Evolutionary conservation across 352 stramenopile species (phyloP).

Genomic region (Phytopythium vexans): DNA sequence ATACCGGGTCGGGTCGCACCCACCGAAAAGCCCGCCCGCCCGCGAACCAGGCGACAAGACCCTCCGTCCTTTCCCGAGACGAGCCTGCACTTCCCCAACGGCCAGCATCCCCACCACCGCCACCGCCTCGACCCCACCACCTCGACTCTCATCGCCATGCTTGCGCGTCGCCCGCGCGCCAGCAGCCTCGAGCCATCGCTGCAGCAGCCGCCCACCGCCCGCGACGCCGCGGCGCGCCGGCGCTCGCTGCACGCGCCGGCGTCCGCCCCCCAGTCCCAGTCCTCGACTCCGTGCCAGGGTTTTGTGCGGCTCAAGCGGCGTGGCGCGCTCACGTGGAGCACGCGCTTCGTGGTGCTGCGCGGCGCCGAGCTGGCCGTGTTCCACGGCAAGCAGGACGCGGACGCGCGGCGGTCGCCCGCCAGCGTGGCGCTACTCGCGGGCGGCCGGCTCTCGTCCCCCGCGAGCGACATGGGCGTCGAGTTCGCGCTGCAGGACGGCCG

Average conservation of each 20-base stretch:
- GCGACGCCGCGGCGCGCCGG: not conserved
- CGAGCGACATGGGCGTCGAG: conserved; percentile 46
- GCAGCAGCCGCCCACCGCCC: not conserved
- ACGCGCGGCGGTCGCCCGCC: conserved; percentile 6
- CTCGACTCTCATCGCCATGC: too few relatives aligned
- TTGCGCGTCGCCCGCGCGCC: too few relatives aligned
- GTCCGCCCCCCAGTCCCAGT: too few relatives aligned
- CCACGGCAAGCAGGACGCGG: conserved; percentile 51
- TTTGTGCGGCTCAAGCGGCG: conserved; percentile 64
- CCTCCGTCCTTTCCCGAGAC: too few relatives aligned
- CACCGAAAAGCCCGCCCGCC: too few relatives aligned
- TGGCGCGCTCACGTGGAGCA: conserved; percentile 53
- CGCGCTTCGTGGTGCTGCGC: conserved; percentile 55
- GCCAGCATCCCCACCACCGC: too few relatives aligned
- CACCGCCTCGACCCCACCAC: too few relatives aligned
- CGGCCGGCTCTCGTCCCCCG: conserved; percentile 32
- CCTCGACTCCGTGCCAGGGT: conserved; percentile 28
- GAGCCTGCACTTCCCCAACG: too few relatives aligned
- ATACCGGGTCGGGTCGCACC: too few relatives aligned
- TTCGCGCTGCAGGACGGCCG: conserved; percentile 40
- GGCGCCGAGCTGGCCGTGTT: conserved; percentile 43
- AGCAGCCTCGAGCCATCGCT: too few relatives aligned
- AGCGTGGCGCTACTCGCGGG: conserved; percentile 31
- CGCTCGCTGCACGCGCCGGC: too few relatives aligned
- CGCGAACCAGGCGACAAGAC: too few relatives aligned